A percentile compares a stretch with the other conserved stretches of the same genome.
phyloP scores from a whole-genome alignment of 1,284 basidiomycete genomes.

The Malassezia brasiliensis region DNA sequence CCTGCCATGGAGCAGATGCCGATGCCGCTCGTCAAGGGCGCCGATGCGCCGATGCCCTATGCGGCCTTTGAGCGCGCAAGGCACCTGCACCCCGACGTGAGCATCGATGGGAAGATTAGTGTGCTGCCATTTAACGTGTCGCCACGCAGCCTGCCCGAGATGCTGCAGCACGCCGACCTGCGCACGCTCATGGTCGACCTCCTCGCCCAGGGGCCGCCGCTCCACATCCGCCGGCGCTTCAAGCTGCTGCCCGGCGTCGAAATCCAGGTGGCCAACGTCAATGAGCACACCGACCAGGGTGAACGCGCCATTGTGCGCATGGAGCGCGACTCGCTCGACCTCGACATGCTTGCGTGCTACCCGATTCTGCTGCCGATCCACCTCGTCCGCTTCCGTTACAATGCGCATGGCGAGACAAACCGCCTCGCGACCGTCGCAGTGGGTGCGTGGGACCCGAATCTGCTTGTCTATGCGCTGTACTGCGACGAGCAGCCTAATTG shows the following conservation, averaged over 20 bases:
- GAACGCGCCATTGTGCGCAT: slow-evolving; percentile 7
- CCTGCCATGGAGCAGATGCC: not conserved
- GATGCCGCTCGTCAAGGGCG: not conserved
- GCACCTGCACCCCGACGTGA: slow-evolving; percentile 11
- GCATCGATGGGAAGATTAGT: slow-evolving; percentile 1
- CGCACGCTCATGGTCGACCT: slow-evolving; percentile 10
- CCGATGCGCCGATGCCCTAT: slow-evolving; percentile 9
- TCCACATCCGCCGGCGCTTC: slow-evolving; percentile 12
- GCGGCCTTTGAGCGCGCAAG: slow-evolving; percentile 2
- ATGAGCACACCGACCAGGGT: not conserved
- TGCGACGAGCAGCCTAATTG: slow-evolving; percentile 4
- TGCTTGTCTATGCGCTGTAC: slow-evolving; percentile 11
- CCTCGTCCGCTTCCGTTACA: slow-evolving; percentile 14
- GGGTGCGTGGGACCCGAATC: slow-evolving; percentile 13
- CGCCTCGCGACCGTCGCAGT: slow-evolving; percentile 12
- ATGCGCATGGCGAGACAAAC: slow-evolving; percentile 6
- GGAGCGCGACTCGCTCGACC: slow-evolving; percentile 9
- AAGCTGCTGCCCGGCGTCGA: slow-evolving; percentile 14
- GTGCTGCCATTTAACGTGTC: slow-evolving; percentile 16
- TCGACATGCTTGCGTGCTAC: slow-evolving; percentile 16
- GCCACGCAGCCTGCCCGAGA: slow-evolving; percentile 1
- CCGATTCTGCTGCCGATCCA: slow-evolving; percentile 16
- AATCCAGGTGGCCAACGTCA: slow-evolving; percentile 15
- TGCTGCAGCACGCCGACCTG: slow-evolving; percentile 1
- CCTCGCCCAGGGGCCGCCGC: slow-evolving; percentile 5